Conservation (phyloP, 2,329 filamentous ascomycete species). For the Colletotrichum sublineola region DNA sequence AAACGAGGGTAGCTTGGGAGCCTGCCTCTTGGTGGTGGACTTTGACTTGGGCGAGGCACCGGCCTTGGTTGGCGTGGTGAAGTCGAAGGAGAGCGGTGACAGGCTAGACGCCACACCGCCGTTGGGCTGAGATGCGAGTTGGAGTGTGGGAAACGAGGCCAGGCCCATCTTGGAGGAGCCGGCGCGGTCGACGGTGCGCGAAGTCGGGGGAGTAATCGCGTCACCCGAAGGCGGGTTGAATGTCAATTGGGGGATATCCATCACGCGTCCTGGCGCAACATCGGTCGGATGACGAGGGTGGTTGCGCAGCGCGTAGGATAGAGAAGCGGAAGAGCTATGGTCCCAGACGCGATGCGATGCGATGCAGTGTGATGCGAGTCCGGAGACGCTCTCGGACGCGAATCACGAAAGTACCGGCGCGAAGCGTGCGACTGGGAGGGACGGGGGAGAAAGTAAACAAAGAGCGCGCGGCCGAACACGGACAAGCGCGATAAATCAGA, state of each 20-base stretch:
- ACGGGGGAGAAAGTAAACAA: conserved; percentile 13
- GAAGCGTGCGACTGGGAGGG: conserved; percentile 2
- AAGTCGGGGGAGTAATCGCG: neutral
- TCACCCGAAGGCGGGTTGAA: conserved; percentile 24
- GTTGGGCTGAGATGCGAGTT: conserved; percentile 14
- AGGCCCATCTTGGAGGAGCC: conserved; percentile 27
- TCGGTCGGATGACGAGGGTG: conserved; percentile 8
- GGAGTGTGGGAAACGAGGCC: conserved; percentile 12
- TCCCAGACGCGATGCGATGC: conserved; percentile 26
- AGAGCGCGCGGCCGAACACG: conserved; percentile 7
- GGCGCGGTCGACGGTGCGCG: conserved; percentile 9
- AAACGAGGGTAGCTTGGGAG: conserved; percentile 13
- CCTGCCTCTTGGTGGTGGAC: conserved; percentile 33
- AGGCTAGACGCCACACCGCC: conserved; percentile 5
- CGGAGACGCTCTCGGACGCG: neutral
- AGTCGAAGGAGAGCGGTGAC: conserved; percentile 14
- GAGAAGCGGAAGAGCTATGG: conserved; percentile 25
- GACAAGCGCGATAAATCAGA: neutral
- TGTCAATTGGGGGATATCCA: conserved; percentile 8
- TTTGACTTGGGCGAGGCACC: conserved; percentile 20
- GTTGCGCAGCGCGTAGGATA: neutral
- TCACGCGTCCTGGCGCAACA: neutral
- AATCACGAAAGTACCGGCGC: neutral
- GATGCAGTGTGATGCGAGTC: neutral
- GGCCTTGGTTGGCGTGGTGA: conserved; percentile 37